Evolutionary conservation across 441 rosid species (phyloP), one percentile per base, ranked within the genome.

Genomic region (Eutrema salsugineum): DNA sequence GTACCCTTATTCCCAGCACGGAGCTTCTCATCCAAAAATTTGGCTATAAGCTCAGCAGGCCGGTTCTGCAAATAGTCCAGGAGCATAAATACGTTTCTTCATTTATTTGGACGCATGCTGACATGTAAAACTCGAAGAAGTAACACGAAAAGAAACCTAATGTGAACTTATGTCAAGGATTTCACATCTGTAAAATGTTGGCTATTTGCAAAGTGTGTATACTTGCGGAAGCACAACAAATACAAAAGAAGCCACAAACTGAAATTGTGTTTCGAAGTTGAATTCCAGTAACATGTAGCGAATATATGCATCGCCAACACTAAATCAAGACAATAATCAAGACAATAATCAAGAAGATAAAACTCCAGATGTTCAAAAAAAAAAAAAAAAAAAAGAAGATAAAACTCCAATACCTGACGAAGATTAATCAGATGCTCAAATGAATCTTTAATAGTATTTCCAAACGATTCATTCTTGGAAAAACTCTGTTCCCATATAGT

Each of bases 1-100:
- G 91, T 90, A 78, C 91, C 97, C 87, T 93, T 93, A 72, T 93
- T 93, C 49, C 98, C 98, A 82, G 98, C 91, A 73, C 97, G 97
- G 71, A 93, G 91, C 79, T 93, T 93, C 78, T 90, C 98, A 81
- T 92, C 98, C 86, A 92, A 79, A 83, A 88, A 92, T 81, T 90
- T 92, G 5, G 98, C 97, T 66, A 92, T 92, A 73, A 90, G 80
- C 84, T 92, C 98, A 35, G 98, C 98, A 63, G 97, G 88, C 40
- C 91, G 93, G 77, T 92, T 92, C 97, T 92, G 80, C 80, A 60
- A 78, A 76, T 28, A 38, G 28, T 67, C 71, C 49, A 72, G 11
- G 76, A 53, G 66, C 47, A 71, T 47, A 17, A 42, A 70, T 66
- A 48, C 33, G 11, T 71, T 71, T 63, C 69, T 5, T 73, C 49